Conservation (phyloP, 306 rosid genomes). For the Cyamopsis tetragonoloba region DNA sequence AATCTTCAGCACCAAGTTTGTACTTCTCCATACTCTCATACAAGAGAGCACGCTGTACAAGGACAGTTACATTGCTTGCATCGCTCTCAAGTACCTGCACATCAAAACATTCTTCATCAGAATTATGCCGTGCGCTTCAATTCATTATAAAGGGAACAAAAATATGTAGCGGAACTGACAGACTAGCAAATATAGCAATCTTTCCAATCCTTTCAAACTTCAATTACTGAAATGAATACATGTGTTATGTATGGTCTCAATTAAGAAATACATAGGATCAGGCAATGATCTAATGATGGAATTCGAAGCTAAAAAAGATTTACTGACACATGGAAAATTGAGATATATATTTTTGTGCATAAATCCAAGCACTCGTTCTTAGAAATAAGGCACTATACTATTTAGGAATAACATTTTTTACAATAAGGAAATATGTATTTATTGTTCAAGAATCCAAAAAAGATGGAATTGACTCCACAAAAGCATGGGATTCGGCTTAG, state of each 20-base stretch:
- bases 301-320: neutral
- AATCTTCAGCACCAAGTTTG: constrained; percentile 93
- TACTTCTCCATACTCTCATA: constrained; percentile 99
- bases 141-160: neutral
- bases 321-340: neutral
- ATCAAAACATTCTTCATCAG: constrained; percentile 20
- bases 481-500: neutral
- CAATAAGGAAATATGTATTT: neutral
- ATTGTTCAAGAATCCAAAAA: neutral
- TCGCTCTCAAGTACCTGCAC: constrained; percentile 69
- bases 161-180: neutral
- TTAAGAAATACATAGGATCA: neutral
- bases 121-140: neutral
- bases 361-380: neutral
- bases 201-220: neutral
- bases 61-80: constrained; percentile 63
- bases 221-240: constrained; percentile 1
- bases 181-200: neutral
- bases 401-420: neutral
- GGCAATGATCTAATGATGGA: neutral
- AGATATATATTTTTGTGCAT: neutral
- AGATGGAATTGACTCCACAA: neutral
- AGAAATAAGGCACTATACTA: neutral
- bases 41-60: constrained; percentile 92
- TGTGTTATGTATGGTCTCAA: neutral